phyloP scores from a whole-genome alignment of 768 basidiomycete species.

The Podaxis pistillaris region DNA sequence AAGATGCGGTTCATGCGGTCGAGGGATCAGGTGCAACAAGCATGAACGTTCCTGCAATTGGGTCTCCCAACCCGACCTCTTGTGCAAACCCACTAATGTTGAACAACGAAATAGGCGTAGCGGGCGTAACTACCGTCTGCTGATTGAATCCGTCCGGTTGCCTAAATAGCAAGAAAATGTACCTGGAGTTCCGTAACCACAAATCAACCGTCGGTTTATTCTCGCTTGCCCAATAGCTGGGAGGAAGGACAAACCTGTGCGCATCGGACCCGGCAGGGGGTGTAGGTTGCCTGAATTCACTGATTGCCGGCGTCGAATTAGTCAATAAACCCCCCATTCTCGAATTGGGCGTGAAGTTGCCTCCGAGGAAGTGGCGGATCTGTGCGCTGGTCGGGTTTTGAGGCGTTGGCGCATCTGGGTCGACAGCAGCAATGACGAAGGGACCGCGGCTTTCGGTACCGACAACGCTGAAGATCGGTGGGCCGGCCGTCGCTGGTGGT shows the following conservation, averaged over 20 bases:
- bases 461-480: conserved; percentile 32
- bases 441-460: conserved; percentile 29
- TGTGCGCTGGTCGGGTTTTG: conserved; percentile 36
- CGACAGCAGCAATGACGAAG: conserved; percentile 42
- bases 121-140: conserved; percentile 35
- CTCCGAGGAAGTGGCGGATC: conserved; percentile 45
- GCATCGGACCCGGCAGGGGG: conserved; percentile 43
- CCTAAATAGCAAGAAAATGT: conserved; percentile 43
- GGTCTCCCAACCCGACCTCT: conserved; percentile 36
- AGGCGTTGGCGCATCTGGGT: conserved; percentile 48
- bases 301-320: conserved; percentile 40
- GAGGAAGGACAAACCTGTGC: conserved; percentile 33
- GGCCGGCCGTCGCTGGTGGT: conserved; percentile 35
- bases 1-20: background rate
- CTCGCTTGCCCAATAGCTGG: background rate
- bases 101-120: conserved; percentile 31
- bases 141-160: conserved; percentile 36
- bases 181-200: conserved; percentile 20
- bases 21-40: conserved; percentile 33
- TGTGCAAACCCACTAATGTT: conserved; percentile 42
- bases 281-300: conserved; percentile 37
- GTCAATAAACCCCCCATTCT: conserved; percentile 22
- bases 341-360: conserved; percentile 27
- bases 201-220: background rate
- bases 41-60: conserved; percentile 47